phyloP scores from a whole-genome alignment of 2,329 filamentous ascomycete species.

The Sporothrix protearum region DNA sequence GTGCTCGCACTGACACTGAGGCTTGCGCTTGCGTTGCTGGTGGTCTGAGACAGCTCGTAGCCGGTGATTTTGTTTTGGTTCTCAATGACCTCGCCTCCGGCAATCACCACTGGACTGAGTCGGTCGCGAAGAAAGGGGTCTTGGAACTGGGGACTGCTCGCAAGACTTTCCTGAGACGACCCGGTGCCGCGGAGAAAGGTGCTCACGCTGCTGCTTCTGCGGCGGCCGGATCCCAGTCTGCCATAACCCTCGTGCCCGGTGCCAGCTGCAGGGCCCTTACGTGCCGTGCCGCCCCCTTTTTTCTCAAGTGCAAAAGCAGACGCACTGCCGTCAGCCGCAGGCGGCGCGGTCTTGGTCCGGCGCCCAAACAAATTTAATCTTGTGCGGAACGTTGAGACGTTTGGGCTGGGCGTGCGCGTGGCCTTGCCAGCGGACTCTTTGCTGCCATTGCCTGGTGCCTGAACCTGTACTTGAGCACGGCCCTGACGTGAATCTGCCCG shows the following conservation, averaged over 20 bases:
- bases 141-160: conserved; percentile 39
- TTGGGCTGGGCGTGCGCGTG: conserved; percentile 53
- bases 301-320: conserved; percentile 46
- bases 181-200: conserved; percentile 46
- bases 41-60: conserved; percentile 46
- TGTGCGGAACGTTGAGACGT: conserved; percentile 54
- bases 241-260: conserved; percentile 90
- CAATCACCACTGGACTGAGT: conserved; percentile 64
- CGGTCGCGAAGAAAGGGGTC: conserved; percentile 60
- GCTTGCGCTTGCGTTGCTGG: conserved; percentile 47
- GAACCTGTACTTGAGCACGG: not conserved
- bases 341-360: conserved; percentile 61
- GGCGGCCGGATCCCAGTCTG: conserved; percentile 56
- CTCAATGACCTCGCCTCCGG: conserved; percentile 59
- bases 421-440: conserved; percentile 16
- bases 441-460: not conserved
- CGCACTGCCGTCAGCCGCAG: conserved; percentile 43
- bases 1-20: not conserved
- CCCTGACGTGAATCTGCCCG: conserved; percentile 6
- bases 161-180: conserved; percentile 51
- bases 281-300: conserved; percentile 51
- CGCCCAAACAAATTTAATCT: conserved; percentile 77
- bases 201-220: conserved; percentile 60
- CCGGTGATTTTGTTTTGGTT: conserved; percentile 51
- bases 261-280: conserved; percentile 83